These are phyloP conservation scores for Knufia fluminis DNA, from an alignment of 2,329 filamentous ascomycete genomes.

Conservation along the genomic window DNA sequence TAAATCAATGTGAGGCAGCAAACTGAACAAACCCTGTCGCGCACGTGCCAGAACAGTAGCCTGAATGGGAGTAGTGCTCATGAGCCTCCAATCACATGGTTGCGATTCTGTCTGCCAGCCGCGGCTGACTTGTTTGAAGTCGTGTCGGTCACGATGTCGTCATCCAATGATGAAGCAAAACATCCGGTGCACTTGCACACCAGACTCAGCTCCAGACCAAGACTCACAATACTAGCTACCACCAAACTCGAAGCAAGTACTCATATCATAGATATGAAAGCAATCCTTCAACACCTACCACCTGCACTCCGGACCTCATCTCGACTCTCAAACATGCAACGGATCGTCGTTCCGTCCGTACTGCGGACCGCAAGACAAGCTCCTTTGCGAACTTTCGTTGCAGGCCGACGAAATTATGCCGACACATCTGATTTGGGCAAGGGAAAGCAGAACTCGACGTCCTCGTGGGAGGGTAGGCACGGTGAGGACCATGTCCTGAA, in stretches of 20 bases:
- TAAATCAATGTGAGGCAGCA: no score
- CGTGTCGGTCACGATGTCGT: no score
- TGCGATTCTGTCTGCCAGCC: no score
- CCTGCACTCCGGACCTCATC: background rate
- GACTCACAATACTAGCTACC: no score
- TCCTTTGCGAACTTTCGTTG: background rate
- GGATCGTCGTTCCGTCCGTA: background rate
- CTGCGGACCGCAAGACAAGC: background rate
- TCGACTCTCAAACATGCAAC: background rate
- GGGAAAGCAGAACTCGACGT: constrained; percentile 10
- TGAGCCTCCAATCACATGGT: no score
- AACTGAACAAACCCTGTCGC: no score
- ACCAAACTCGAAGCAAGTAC: no score
- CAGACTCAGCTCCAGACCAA: background rate
- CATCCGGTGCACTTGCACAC: no score
- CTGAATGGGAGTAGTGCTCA: no score
- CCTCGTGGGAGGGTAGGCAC: constrained; percentile 28
- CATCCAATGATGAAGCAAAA: no score
- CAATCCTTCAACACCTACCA: background rate
- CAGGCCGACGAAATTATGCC: background rate
- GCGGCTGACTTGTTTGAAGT: no score
- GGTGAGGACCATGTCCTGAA: constrained; percentile 28
- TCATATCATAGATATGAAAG: background rate
- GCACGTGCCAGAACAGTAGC: no score
- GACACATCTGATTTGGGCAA: background rate